Evolutionary conservation across 805 yeast genomes (phyloP).

Genomic region (Ogataea henricii): DNA sequence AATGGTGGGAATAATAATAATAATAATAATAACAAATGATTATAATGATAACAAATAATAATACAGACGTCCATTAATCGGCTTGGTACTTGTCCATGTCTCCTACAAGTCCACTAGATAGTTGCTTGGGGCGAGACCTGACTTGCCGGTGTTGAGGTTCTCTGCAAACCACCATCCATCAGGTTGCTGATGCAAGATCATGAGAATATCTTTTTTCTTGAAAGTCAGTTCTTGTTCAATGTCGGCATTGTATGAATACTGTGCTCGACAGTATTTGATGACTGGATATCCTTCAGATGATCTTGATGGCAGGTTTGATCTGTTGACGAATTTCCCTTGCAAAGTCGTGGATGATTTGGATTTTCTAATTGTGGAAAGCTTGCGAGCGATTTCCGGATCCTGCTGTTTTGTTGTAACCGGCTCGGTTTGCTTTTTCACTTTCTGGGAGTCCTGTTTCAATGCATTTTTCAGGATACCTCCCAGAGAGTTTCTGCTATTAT

Average conservation of each 20-base stretch:
- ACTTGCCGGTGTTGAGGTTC: slow-evolving; percentile 43
- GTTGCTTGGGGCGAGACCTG: slow-evolving; percentile 69
- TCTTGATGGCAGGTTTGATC: slow-evolving; percentile 44
- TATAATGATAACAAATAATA: no score
- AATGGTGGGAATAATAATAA: neutral
- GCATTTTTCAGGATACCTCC: slow-evolving; percentile 15
- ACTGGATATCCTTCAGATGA: slow-evolving; percentile 58
- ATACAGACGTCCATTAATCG: neutral
- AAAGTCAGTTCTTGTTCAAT: slow-evolving; percentile 63
- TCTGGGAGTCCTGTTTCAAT: slow-evolving; percentile 1
- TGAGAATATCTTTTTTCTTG: slow-evolving; percentile 55
- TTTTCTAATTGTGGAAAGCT: slow-evolving; percentile 23
- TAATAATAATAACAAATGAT: neutral
- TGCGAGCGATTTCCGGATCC: slow-evolving; percentile 5
- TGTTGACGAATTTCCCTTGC: slow-evolving; percentile 20
- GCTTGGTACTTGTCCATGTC: neutral
- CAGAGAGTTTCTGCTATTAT: slow-evolving; percentile 7
- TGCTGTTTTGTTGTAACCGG: slow-evolving; percentile 4
- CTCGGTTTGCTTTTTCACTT: neutral
- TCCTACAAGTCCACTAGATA: slow-evolving; percentile 40
- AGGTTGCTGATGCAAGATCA: slow-evolving; percentile 58
- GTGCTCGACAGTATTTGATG: slow-evolving; percentile 52
- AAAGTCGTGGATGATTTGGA: slow-evolving; percentile 35
- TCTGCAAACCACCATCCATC: slow-evolving; percentile 81
- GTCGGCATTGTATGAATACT: slow-evolving; percentile 58